phyloP scores from a whole-genome alignment of 345 rosid species.

The Durio zibethinus region DNA sequence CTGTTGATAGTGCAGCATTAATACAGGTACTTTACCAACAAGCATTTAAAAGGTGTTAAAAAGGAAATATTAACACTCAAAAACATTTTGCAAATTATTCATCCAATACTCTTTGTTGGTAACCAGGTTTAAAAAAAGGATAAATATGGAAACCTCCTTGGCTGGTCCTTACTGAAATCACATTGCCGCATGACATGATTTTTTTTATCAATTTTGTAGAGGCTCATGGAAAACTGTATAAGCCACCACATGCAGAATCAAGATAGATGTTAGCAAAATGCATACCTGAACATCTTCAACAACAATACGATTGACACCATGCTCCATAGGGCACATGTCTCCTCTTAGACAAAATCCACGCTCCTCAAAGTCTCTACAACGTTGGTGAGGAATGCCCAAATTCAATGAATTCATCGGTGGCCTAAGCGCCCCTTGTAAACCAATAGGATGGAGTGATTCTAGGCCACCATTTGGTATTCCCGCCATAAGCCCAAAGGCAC shows the following conservation, averaged over 20 bases:
- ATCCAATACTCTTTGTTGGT: not conserved
- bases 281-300: slow-evolving; percentile 96
- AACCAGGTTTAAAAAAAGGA: not conserved
- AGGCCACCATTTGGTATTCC: slow-evolving; percentile 70
- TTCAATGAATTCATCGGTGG: slow-evolving; percentile 56
- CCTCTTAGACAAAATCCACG: slow-evolving; percentile 98
- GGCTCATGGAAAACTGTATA: slow-evolving; percentile 3
- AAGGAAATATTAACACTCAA: slow-evolving; percentile 13
- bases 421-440: slow-evolving; percentile 67
- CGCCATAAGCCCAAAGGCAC: slow-evolving; percentile 74
- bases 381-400: slow-evolving; percentile 70
- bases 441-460: slow-evolving; percentile 66
- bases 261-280: not conserved
- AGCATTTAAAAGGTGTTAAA: not conserved
- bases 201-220: not conserved
- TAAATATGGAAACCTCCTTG: not conserved
- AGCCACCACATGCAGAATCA: not conserved
- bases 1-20: not conserved
- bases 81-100: not conserved
- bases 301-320: slow-evolving; percentile 95
- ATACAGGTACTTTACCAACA: not conserved
- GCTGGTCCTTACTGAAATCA: not conserved
- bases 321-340: slow-evolving; percentile 99
- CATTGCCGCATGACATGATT: not conserved
- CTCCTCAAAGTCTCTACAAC: slow-evolving; percentile 97